phyloP scores from a whole-genome alignment of 2,329 filamentous ascomycete species.

The Venturia aucupariae region DNA sequence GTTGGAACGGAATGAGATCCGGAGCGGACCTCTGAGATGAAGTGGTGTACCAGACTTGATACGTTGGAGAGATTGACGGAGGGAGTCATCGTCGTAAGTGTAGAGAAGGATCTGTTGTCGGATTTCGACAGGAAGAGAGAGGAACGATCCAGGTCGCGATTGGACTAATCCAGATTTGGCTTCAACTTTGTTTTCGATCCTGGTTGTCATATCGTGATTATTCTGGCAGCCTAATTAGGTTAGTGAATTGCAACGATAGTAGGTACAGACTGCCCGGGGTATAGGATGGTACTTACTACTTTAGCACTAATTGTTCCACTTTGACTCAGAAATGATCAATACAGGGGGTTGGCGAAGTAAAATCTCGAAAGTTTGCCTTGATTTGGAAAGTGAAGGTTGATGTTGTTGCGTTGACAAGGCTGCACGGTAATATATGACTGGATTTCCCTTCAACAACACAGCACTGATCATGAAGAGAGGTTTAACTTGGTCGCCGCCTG shows the following conservation, averaged over 20 bases:
- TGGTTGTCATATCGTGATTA: not conserved
- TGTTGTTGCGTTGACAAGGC: not conserved
- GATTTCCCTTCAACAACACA: not conserved
- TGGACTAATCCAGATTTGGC: not conserved
- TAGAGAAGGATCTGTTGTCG: not conserved
- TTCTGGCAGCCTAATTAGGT: not conserved
- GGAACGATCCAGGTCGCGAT: not conserved
- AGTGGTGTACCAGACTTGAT: not conserved
- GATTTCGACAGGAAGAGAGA: not conserved
- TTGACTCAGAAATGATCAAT: not conserved
- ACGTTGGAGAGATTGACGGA: not conserved
- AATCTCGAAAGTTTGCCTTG: too few species aligned
- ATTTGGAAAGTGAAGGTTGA: not conserved
- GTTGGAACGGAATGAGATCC: not conserved
- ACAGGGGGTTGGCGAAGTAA: not conserved
- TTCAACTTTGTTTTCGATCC: not conserved
- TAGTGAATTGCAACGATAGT: not conserved
- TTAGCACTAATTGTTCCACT: too few species aligned
- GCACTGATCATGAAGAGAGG: not conserved
- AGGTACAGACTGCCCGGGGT: not conserved
- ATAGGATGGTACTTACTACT: not conserved
- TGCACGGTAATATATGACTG: not conserved
- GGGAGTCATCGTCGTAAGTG: not conserved
- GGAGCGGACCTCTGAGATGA: not conserved
- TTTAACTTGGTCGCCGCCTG: not conserved